Evolutionary conservation across 2,329 filamentous ascomycete genomes (phyloP).

Genomic region (Xylaria arbuscula): DNA sequence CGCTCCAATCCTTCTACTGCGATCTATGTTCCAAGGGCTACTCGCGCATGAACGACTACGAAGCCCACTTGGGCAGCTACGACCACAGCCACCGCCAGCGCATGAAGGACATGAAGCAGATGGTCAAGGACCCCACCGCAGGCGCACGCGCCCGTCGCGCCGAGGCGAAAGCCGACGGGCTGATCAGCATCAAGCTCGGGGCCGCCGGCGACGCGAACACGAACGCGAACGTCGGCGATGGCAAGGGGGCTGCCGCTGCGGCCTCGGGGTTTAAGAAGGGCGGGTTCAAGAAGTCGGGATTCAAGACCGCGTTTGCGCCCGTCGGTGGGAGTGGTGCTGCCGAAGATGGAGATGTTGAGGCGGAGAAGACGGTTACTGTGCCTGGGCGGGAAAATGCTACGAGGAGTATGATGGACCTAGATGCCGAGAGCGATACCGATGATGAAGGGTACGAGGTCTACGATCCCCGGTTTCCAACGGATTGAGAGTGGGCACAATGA

Average conservation of each 20-base stretch:
- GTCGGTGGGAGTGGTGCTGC: constrained; percentile 59
- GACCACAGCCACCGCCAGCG: constrained; percentile 96
- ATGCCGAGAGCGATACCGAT: constrained; percentile 71
- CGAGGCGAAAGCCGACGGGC: constrained; percentile 75
- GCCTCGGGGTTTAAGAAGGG: constrained; percentile 70
- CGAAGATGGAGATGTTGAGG: constrained; percentile 55
- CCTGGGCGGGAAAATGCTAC: constrained; percentile 41
- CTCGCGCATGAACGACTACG: constrained; percentile 93
- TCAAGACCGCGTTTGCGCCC: constrained; percentile 79
- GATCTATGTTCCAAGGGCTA: constrained; percentile 94
- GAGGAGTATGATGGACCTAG: constrained; percentile 43
- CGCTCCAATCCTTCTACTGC: constrained; percentile 84
- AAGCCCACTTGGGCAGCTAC: constrained; percentile 92
- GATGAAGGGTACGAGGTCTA: constrained; percentile 79
- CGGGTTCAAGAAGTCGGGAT: constrained; percentile 84
- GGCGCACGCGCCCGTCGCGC: constrained; percentile 73
- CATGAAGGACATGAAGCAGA: constrained; percentile 87
- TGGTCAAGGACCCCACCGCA: constrained; percentile 77
- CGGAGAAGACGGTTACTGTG: constrained; percentile 48
- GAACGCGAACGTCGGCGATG: constrained; percentile 47
- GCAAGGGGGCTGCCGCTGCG: constrained; percentile 36
- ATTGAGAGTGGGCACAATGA: constrained; percentile 56
- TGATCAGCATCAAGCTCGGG: constrained; percentile 74
- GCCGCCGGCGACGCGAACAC: constrained; percentile 42
- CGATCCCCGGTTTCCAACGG: constrained; percentile 68